These are phyloP conservation scores for Didymella pomorum DNA, from an alignment of 2,329 filamentous ascomycete species.

Conservation along the genomic window DNA sequence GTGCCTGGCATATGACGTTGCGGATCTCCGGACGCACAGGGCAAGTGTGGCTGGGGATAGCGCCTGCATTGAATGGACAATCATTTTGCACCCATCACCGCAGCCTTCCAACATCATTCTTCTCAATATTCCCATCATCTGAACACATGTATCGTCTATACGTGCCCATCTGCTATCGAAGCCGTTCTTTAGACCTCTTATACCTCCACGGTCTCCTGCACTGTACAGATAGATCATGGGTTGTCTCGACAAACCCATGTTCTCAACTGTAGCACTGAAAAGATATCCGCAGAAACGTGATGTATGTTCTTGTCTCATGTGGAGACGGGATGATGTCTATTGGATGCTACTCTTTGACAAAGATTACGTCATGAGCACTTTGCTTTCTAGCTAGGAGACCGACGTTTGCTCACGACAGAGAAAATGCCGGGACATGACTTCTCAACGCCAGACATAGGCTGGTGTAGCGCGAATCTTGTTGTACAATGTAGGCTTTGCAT, in stretches of 20 bases:
- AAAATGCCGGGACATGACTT: background rate
- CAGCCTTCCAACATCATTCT: background rate
- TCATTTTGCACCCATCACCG: background rate
- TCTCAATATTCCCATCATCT: background rate
- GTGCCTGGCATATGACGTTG: constrained; percentile 14
- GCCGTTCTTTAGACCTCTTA: background rate
- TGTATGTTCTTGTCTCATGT: background rate
- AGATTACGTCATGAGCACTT: background rate
- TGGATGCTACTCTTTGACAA: background rate
- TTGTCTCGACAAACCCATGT: background rate
- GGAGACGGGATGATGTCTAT: background rate
- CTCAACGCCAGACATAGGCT: background rate
- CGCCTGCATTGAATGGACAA: background rate
- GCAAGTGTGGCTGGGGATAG: constrained; percentile 9
- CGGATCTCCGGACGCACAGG: constrained; percentile 11
- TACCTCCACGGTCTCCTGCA: background rate
- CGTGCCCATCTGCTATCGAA: background rate
- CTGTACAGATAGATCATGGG: too few species aligned
- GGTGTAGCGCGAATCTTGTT: background rate
- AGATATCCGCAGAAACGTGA: background rate
- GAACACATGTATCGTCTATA: background rate
- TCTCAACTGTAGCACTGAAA: background rate
- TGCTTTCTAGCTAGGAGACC: background rate
- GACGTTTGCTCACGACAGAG: too few species aligned
- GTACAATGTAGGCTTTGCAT: background rate